These are phyloP conservation scores for Phytophthora sansomeana DNA, from an alignment of 352 stramenopile genomes.

Conservation along the genomic window DNA sequence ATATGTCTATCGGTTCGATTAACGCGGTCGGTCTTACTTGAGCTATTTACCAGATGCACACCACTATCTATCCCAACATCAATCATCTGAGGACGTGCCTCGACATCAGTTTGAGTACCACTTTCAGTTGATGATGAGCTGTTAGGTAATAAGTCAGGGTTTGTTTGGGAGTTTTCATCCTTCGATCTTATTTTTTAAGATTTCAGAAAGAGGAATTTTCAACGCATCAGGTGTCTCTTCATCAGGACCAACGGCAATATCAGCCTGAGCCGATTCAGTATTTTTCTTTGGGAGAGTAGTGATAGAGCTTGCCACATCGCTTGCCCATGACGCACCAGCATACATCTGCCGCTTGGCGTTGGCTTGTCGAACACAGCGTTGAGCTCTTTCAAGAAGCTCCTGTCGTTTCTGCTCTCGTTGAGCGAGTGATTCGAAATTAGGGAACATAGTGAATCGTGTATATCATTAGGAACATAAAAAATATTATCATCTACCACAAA, in stretches of 20 bases:
- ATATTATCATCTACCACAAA: slow-evolving; percentile 11
- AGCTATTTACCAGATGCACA: not conserved
- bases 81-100: not conserved
- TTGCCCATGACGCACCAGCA: slow-evolving; percentile 17
- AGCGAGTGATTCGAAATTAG: slow-evolving; percentile 5
- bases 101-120: not conserved
- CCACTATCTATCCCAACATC: not conserved
- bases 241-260: too few species aligned
- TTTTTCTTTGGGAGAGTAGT: not conserved
- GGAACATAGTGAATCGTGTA: slow-evolving; percentile 1
- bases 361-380: slow-evolving; percentile 1
- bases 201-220: too few species aligned
- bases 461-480: slow-evolving; percentile 11
- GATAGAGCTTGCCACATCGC: not conserved
- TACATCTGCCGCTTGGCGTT: slow-evolving; percentile 7
- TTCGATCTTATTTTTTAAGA: slow-evolving; percentile 11
- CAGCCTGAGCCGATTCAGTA: not conserved
- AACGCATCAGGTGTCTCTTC: too few species aligned
- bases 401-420: slow-evolving; percentile 10
- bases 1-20: not conserved
- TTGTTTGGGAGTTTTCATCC: slow-evolving; percentile 5
- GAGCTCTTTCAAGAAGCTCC: slow-evolving; percentile 13
- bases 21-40: not conserved
- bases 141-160: slow-evolving; percentile 6
- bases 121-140: too few species aligned